Conservation (phyloP, 805 yeast genomes). For the Gaillardinia entomophila region DNA sequence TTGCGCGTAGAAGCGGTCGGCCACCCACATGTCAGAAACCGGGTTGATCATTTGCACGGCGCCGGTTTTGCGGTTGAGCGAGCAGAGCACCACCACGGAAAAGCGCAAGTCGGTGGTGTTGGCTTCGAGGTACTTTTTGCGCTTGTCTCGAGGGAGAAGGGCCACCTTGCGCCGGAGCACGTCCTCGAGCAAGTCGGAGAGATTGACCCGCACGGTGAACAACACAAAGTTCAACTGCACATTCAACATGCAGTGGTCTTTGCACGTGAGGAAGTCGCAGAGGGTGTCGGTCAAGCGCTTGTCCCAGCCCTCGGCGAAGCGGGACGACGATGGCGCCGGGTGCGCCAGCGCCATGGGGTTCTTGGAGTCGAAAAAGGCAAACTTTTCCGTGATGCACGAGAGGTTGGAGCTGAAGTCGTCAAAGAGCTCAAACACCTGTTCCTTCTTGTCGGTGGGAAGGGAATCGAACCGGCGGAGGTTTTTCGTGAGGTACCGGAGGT, state of each 20-base stretch:
- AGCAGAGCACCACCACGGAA: conserved; percentile 22
- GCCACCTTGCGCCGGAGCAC: conserved; percentile 4
- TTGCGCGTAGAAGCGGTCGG: conserved; percentile 5
- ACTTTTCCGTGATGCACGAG: background rate
- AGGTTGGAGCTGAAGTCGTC: background rate
- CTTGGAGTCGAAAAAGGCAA: background rate
- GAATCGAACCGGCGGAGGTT: conserved; percentile 7
- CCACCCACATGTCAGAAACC: conserved; percentile 18
- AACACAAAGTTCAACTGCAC: conserved; percentile 33
- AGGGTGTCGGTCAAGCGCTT: conserved; percentile 18
- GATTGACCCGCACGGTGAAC: conserved; percentile 27
- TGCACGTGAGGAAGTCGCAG: conserved; percentile 17
- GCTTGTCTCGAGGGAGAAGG: conserved; percentile 1
- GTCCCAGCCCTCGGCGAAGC: conserved; percentile 29
- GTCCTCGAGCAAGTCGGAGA: conserved; percentile 16
- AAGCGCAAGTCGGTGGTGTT: background rate
- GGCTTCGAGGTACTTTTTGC: conserved; percentile 1
- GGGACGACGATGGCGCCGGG: conserved; percentile 2
- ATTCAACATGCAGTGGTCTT: conserved; percentile 24
- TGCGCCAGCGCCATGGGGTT: background rate
- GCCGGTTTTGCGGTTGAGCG: conserved; percentile 33
- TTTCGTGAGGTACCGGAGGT: conserved; percentile 10
- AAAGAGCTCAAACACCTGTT: background rate
- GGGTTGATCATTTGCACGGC: conserved; percentile 27
- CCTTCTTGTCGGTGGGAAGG: conserved; percentile 5